Conservation (phyloP, 148 eudicot genomes). For the Euryodendron excelsum region DNA sequence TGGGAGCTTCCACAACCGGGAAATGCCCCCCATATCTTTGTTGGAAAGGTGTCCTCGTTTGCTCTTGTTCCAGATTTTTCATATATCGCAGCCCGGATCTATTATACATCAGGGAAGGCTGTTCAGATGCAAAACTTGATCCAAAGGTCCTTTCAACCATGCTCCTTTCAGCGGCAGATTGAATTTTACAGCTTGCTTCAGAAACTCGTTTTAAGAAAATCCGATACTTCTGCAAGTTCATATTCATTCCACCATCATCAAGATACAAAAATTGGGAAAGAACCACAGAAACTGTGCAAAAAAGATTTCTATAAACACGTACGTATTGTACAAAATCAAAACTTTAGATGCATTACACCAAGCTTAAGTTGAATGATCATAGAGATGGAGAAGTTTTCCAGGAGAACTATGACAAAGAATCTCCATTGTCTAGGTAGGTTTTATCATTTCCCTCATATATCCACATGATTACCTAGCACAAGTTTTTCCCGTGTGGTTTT, state of each 20-base stretch:
- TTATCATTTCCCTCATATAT: too few relatives aligned
- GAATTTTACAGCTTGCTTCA: constrained; percentile 24
- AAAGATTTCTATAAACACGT: too few relatives aligned
- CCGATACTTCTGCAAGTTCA: constrained; percentile 56
- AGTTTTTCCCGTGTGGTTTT: too few relatives aligned
- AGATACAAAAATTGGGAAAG: too few relatives aligned
- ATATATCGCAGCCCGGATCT: neutral
- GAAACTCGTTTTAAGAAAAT: constrained; percentile 43
- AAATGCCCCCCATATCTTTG: neutral
- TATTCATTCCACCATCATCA: neutral
- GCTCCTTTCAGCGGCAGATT: neutral
- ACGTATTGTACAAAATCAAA: too few relatives aligned
- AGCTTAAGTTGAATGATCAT: too few relatives aligned
- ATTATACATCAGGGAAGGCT: neutral
- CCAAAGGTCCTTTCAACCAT: constrained; percentile 6
- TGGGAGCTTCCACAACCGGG: neutral
- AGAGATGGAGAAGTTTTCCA: too few relatives aligned
- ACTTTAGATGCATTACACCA: too few relatives aligned
- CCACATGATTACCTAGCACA: too few relatives aligned
- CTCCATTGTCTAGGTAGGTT: too few relatives aligned
- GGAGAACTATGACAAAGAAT: too few relatives aligned
- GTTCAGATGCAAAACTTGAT: neutral
- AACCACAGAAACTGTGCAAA: too few relatives aligned
- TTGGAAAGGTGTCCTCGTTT: neutral
- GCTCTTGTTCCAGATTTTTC: neutral